Conservation (phyloP, 371 early-diverging fungal genomes). For the Neoconidiobolus thromboides region DNA sequence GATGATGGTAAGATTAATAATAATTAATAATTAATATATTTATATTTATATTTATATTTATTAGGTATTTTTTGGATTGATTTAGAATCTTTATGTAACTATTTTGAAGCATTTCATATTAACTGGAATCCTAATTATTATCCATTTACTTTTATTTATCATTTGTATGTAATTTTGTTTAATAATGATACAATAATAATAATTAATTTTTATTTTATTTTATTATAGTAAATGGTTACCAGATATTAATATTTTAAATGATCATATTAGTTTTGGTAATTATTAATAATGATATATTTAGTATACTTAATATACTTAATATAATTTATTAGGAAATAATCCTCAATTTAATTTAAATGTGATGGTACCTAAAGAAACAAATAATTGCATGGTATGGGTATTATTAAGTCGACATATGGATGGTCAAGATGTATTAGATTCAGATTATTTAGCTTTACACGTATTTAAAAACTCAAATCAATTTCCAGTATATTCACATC, state of each 20-base stretch:
- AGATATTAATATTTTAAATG: background rate
- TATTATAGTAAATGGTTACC: background rate
- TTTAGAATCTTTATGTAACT: constrained; percentile 48
- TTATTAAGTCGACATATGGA: background rate
- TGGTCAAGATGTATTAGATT: background rate
- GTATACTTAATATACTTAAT: background rate
- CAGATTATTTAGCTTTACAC: background rate
- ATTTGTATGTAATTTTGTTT: background rate
- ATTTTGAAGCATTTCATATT: constrained; percentile 65
- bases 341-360: background rate
- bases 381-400: background rate
- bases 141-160: background rate
- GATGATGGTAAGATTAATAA: constrained; percentile 8
- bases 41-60: too few relatives aligned
- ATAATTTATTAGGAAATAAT: background rate
- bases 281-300: background rate
- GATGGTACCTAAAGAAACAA: background rate
- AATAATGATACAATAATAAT: background rate
- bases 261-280: background rate
- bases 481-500: too few relatives aligned
- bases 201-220: background rate
- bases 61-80: constrained; percentile 63
- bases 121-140: constrained; percentile 57
- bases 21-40: too few relatives aligned
- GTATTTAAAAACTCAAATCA: too few relatives aligned